A percentile compares a stretch with the other conserved stretches of the same genome.
Evolutionary conservation across 768 basidiomycete genomes (phyloP).

Genomic region (Flagelloscypha sp.): DNA sequence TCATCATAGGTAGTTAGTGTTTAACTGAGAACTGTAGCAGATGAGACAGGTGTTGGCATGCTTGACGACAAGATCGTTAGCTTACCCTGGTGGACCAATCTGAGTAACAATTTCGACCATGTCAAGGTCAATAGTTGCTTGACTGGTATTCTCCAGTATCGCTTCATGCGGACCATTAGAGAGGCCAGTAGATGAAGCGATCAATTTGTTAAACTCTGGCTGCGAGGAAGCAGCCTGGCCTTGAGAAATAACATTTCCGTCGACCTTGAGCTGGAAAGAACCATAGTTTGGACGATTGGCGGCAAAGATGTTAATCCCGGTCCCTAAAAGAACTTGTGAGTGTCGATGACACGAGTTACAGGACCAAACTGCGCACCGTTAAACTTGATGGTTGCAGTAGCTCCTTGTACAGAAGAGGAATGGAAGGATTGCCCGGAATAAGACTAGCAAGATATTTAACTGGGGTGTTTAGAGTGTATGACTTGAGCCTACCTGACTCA

Average conservation of each 20-base stretch:
- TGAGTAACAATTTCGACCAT: slow-evolving; percentile 33
- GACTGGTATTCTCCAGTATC: slow-evolving; percentile 36
- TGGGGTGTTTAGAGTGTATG: neutral
- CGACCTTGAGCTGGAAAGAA: slow-evolving; percentile 34
- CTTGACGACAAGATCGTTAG: slow-evolving; percentile 5
- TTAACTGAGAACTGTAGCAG: slow-evolving; percentile 16
- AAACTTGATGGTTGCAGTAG: slow-evolving; percentile 42
- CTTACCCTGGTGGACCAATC: slow-evolving; percentile 30
- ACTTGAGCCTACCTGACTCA: slow-evolving; percentile 25
- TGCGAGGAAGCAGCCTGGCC: slow-evolving; percentile 25
- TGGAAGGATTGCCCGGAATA: slow-evolving; percentile 41
- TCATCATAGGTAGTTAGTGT: slow-evolving; percentile 33
- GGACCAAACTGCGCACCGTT: slow-evolving; percentile 27
- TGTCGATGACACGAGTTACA: neutral
- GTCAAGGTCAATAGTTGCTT: slow-evolving; percentile 43
- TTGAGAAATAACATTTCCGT: slow-evolving; percentile 28
- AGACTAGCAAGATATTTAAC: slow-evolving; percentile 19
- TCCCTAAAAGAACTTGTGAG: slow-evolving; percentile 23
- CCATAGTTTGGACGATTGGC: slow-evolving; percentile 39
- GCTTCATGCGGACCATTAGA: slow-evolving; percentile 38
- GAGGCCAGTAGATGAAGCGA: slow-evolving; percentile 36
- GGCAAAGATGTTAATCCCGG: slow-evolving; percentile 46
- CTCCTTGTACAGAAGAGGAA: slow-evolving; percentile 32
- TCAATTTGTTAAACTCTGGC: slow-evolving; percentile 25
- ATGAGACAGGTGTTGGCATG: slow-evolving; percentile 5